These are phyloP conservation scores for Pseudognaphalium luteoalbum DNA, from an alignment of 129 eudicot species.

Conservation along the genomic window DNA sequence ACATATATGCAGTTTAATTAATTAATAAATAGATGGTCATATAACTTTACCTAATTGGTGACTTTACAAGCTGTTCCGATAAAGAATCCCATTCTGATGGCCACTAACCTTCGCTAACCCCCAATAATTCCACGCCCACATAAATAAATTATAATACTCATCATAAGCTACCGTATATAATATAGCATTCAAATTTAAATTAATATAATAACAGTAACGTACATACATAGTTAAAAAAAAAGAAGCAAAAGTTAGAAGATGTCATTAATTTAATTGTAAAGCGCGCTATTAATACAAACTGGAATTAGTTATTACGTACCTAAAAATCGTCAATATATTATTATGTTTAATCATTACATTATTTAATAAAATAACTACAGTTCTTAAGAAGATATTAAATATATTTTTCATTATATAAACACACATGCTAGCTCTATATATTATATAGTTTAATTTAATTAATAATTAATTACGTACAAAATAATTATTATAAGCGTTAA, in stretches of 20 bases:
- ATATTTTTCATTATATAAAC: not conserved
- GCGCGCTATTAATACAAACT: not conserved
- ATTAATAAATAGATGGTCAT: slow-evolving; percentile 24
- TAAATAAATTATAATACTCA: not conserved
- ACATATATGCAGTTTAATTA: slow-evolving; percentile 9
- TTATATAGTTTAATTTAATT: not conserved
- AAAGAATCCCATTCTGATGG: slow-evolving; percentile 40
- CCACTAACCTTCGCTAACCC: slow-evolving; percentile 41
- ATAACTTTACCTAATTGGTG: slow-evolving; percentile 42
- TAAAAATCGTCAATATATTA: not conserved
- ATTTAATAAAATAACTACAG: not conserved
- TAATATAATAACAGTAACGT: not conserved
- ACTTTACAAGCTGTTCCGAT: slow-evolving; percentile 38
- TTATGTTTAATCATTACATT: not conserved
- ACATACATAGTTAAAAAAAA: not conserved
- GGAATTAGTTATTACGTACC: slow-evolving; percentile 1
- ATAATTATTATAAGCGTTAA: slow-evolving; percentile 22
- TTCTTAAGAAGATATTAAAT: slow-evolving; percentile 7
- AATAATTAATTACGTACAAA: not conserved
- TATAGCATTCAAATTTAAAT: no score
- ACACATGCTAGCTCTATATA: slow-evolving; percentile 1
- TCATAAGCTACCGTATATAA: no score
- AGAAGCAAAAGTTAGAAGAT: not conserved
- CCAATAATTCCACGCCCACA: slow-evolving; percentile 37
- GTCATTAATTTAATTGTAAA: slow-evolving; percentile 7